These are phyloP conservation scores for Apiotrichum laibachii DNA, from an alignment of 1,284 basidiomycete genomes.

Conservation along the genomic window DNA sequence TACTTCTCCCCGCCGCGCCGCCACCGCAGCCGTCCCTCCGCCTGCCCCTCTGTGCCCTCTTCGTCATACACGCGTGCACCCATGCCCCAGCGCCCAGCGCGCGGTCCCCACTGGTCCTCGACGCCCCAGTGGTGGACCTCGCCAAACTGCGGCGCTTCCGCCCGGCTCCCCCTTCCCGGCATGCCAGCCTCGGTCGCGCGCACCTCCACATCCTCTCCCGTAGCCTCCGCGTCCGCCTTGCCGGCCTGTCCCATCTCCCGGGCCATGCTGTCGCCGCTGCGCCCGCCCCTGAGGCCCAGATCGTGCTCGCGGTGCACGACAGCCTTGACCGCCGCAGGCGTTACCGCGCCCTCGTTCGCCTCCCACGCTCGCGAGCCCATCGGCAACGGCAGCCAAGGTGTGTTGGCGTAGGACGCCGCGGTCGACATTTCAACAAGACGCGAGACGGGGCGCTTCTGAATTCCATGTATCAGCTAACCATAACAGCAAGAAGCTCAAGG, in stretches of 20 bases:
- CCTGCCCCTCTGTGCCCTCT: conserved; percentile 4
- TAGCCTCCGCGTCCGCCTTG: not conserved
- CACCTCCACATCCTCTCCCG: not conserved
- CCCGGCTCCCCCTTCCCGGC: conserved; percentile 14
- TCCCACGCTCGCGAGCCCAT: conserved; percentile 51
- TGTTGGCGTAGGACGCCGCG: conserved; percentile 53
- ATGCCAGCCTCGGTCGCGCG: not conserved
- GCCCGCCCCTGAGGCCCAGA: not conserved
- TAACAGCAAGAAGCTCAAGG: not conserved
- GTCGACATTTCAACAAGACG: conserved; percentile 66
- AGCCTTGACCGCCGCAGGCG: not conserved
- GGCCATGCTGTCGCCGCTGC: conserved; percentile 4
- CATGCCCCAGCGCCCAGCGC: conserved; percentile 54
- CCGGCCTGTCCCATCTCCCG: conserved; percentile 4
- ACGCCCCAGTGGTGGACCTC: conserved; percentile 51
- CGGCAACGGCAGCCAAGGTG: conserved; percentile 48
- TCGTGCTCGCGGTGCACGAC: not conserved
- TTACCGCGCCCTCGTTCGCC: conserved; percentile 4
- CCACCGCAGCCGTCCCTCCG: conserved; percentile 4
- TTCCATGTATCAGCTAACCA: not conserved
- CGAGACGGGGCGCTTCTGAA: conserved; percentile 60
- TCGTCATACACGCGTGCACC: conserved; percentile 37
- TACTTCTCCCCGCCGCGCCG: conserved; percentile 5
- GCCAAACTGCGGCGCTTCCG: conserved; percentile 34
- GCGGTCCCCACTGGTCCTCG: conserved; percentile 53